These are phyloP conservation scores for Talaromyces sp. DNA, from an alignment of 2,329 filamentous ascomycete genomes.

Conservation along the genomic window DNA sequence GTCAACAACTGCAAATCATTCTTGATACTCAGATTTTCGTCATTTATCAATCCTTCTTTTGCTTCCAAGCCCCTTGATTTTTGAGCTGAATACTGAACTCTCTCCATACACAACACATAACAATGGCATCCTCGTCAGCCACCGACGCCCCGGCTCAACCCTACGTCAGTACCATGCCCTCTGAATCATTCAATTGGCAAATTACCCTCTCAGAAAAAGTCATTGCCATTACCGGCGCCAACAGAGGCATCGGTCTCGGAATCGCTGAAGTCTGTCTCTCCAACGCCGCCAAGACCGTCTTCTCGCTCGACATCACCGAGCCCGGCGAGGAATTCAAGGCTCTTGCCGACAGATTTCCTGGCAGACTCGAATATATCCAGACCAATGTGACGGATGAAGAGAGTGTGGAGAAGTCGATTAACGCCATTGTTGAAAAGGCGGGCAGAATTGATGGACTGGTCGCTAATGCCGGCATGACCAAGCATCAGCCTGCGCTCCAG, in stretches of 20 bases:
- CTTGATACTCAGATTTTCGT: background rate
- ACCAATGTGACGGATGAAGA: background rate
- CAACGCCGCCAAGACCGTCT: background rate
- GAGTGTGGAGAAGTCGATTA: background rate
- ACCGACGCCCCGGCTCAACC: background rate
- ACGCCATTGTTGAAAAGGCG: background rate
- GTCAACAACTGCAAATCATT: background rate
- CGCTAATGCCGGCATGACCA: background rate
- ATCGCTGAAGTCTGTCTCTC: background rate
- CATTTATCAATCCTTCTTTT: background rate
- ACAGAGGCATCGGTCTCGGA: background rate
- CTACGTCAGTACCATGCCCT: background rate
- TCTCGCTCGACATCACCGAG: background rate
- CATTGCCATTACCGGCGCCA: background rate
- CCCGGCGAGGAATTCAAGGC: background rate
- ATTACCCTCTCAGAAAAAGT: background rate
- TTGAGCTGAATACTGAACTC: no score
- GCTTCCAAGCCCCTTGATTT: no score
- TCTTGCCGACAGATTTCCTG: background rate
- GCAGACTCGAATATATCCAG: background rate
- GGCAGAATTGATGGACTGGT: no score
- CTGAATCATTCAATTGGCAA: background rate
- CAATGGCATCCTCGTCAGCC: background rate
- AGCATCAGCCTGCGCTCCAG: background rate
- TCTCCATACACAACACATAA: background rate